phyloP scores from a whole-genome alignment of 2,329 filamentous ascomycete genomes.

The Fusarium sp. region DNA sequence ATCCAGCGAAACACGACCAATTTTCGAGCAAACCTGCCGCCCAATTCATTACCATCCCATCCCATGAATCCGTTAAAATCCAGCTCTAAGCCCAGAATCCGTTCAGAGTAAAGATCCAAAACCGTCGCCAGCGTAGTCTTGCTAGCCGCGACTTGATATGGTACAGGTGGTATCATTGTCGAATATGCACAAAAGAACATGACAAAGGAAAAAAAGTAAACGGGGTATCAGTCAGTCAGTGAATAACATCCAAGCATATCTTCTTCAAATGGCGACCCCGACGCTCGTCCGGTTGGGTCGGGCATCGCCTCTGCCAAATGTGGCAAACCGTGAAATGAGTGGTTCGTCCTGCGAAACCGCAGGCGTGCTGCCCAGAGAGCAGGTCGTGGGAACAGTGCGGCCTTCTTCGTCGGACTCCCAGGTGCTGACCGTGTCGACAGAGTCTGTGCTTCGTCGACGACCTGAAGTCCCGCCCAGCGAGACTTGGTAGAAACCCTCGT shows the following conservation, averaged over 20 bases:
- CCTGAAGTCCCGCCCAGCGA: conserved; percentile 48
- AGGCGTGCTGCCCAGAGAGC: conserved; percentile 61
- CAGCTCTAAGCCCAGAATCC: conserved; percentile 3
- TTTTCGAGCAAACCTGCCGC: conserved; percentile 37
- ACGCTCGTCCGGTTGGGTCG: conserved; percentile 38
- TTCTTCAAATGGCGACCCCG: conserved; percentile 46
- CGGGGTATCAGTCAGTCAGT: conserved; percentile 23
- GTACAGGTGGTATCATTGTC: conserved; percentile 43
- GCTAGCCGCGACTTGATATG: conserved; percentile 22
- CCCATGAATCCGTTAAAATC: not conserved
- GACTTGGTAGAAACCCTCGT: conserved; percentile 70
- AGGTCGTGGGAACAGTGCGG: conserved; percentile 60
- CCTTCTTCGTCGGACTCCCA: conserved; percentile 62
- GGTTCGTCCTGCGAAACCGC: conserved; percentile 54
- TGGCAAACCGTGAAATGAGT: conserved; percentile 51
- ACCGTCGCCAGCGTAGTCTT: conserved; percentile 29
- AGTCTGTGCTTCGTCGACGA: conserved; percentile 57
- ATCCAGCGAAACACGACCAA: not conserved
- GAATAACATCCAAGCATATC: conserved; percentile 25
- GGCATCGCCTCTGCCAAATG: conserved; percentile 45
- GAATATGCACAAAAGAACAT: conserved; percentile 27
- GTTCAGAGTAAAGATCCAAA: conserved; percentile 14
- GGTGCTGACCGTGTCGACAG: conserved; percentile 61
- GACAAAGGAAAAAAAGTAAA: conserved; percentile 32
- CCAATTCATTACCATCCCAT: conserved; percentile 3